Evolutionary conservation across 768 basidiomycete genomes (phyloP).

Genomic region (Lactifluus rugatus): DNA sequence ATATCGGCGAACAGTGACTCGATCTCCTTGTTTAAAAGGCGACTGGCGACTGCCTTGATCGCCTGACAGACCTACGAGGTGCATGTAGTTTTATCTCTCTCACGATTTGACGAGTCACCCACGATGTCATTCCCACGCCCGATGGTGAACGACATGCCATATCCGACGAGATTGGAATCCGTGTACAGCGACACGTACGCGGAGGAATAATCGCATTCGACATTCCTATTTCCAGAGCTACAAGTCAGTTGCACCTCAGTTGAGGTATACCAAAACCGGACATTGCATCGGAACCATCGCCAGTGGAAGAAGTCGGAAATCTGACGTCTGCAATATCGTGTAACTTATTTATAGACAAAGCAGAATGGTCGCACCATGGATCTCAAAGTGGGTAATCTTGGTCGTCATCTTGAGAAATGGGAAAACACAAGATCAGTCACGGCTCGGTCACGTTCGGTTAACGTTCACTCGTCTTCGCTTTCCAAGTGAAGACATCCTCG

Average conservation of each 20-base stretch:
- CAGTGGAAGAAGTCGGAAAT: constrained; percentile 84
- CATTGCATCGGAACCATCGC: constrained; percentile 94
- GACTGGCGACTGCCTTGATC: constrained; percentile 67
- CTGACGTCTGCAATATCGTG: constrained; percentile 54
- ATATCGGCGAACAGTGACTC: constrained; percentile 81
- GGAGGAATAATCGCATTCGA: constrained; percentile 91
- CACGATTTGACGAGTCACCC: neutral
- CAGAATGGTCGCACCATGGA: constrained; percentile 36
- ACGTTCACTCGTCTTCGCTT: no score
- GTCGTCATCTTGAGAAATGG: constrained; percentile 22
- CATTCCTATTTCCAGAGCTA: constrained; percentile 52
- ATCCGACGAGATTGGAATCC: constrained; percentile 62
- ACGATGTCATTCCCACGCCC: constrained; percentile 94
- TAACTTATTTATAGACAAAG: neutral
- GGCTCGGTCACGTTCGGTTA: neutral
- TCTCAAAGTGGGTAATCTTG: constrained; percentile 49
- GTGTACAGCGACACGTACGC: constrained; percentile 80
- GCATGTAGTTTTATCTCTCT: neutral
- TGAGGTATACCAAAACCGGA: constrained; percentile 26
- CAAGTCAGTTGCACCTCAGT: neutral
- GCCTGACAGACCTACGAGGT: constrained; percentile 63
- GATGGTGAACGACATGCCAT: constrained; percentile 93
- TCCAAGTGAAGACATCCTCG: no score
- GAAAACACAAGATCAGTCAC: neutral
- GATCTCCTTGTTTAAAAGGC: constrained; percentile 74